phyloP scores from a whole-genome alignment of 1,284 basidiomycete genomes.

The Ceratobasidium sp. region DNA sequence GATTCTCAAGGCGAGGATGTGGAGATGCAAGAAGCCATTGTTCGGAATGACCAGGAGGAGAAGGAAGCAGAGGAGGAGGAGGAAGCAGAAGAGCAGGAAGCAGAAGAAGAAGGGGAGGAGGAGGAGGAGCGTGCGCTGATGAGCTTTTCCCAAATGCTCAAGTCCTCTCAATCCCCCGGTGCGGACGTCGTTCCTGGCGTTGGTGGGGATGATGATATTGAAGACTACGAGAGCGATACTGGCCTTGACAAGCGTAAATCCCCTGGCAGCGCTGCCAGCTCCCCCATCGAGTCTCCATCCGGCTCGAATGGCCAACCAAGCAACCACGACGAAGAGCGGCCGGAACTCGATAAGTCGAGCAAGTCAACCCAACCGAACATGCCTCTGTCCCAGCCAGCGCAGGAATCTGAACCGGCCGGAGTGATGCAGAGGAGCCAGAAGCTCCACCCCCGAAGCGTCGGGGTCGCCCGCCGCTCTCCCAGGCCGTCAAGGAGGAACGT shows the following conservation, averaged over 20 bases:
- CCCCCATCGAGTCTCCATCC: slow-evolving; percentile 50
- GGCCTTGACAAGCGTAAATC: background rate
- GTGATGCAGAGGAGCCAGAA: background rate
- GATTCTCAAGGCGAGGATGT: slow-evolving; percentile 5
- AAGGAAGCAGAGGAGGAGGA: background rate
- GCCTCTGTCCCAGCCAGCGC: too few relatives aligned
- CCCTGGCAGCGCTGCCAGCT: background rate
- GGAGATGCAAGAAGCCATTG: slow-evolving; percentile 6
- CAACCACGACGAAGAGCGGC: background rate
- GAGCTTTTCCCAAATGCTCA: background rate
- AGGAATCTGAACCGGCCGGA: background rate
- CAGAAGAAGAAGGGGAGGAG: background rate
- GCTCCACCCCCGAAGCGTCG: slow-evolving; percentile 43
- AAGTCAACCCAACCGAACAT: background rate
- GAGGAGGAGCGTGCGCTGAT: background rate
- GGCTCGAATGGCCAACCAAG: slow-evolving; percentile 48
- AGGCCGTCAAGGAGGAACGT: slow-evolving; percentile 19
- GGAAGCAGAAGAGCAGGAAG: background rate
- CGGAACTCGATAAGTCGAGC: background rate
- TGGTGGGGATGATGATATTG: slow-evolving; percentile 21
- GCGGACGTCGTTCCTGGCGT: background rate
- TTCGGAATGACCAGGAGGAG: background rate
- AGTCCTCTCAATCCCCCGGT: slow-evolving; percentile 10
- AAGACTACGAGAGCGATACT: slow-evolving; percentile 23
- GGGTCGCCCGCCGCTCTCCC: slow-evolving; percentile 21